phyloP scores from a whole-genome alignment of 768 basidiomycete species.

The Boletus vermiculosoides region DNA sequence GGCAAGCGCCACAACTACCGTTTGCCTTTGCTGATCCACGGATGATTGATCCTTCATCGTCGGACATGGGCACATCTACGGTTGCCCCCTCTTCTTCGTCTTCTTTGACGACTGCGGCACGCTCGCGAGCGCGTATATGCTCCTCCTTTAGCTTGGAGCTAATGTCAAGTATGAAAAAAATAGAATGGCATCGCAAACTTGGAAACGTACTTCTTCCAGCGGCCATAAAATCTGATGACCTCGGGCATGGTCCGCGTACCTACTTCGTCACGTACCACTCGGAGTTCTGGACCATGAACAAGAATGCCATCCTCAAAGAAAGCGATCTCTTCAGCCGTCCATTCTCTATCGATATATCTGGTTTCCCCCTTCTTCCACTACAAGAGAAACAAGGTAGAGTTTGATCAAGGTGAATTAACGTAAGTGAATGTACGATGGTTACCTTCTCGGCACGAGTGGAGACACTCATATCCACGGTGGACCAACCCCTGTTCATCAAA shows the following conservation, averaged over 20 bases:
- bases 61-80: constrained; percentile 37
- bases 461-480: constrained; percentile 62
- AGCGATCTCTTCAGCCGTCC: constrained; percentile 65
- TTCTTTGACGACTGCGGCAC: constrained; percentile 33
- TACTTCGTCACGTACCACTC: constrained; percentile 73
- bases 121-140: constrained; percentile 49
- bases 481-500: constrained; percentile 52
- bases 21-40: constrained; percentile 52
- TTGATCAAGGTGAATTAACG: constrained; percentile 10
- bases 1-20: constrained; percentile 77
- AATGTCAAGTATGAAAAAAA: constrained; percentile 12
- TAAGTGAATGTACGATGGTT: constrained; percentile 9
- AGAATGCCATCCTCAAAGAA: constrained; percentile 76
- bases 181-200: constrained; percentile 2
- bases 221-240: constrained; percentile 80
- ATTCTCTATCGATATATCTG: constrained; percentile 66
- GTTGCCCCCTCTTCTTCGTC: constrained; percentile 28
- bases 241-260: constrained; percentile 67
- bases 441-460: constrained; percentile 66
- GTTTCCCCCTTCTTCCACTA: constrained; percentile 77
- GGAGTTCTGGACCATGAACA: constrained; percentile 76
- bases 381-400: constrained; percentile 1
- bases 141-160: constrained; percentile 72
- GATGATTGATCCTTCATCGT: constrained; percentile 79
- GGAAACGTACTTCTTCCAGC: constrained; percentile 74